Evolutionary conservation across 129 eudicot genomes (phyloP).

Genomic region (Mikania micrantha): DNA sequence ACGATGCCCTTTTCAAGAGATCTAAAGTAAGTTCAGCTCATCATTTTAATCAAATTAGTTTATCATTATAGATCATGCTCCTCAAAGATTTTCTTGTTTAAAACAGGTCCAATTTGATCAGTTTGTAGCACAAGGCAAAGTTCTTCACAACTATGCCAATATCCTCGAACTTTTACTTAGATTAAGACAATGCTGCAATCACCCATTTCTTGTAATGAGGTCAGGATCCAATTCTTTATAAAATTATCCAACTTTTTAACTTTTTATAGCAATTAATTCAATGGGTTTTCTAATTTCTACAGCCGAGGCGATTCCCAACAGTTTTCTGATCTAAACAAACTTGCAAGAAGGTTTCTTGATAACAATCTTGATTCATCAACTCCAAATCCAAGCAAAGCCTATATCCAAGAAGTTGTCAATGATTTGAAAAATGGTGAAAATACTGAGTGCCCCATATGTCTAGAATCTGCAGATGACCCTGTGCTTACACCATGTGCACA

Average conservation of each 20-base stretch:
- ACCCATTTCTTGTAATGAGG: constrained; percentile 92
- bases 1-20: constrained; percentile 78
- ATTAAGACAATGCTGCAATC: constrained; percentile 87
- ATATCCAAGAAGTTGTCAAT: constrained; percentile 74
- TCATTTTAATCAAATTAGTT: not conserved
- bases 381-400: constrained; percentile 57
- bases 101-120: constrained; percentile 83
- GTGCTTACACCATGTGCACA: constrained; percentile 86
- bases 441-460: constrained; percentile 79
- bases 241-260: not conserved
- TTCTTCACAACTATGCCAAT: constrained; percentile 85
- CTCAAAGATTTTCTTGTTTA: not conserved
- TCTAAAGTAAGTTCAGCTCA: constrained; percentile 50
- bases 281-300: constrained; percentile 1
- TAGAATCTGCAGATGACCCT: constrained; percentile 87
- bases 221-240: not conserved
- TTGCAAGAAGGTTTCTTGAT: constrained; percentile 52
- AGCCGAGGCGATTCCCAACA: constrained; percentile 61
- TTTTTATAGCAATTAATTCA: not conserved
- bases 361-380: constrained; percentile 32
- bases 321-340: constrained; percentile 57
- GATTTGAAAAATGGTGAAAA: constrained; percentile 53
- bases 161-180: constrained; percentile 82
- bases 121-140: constrained; percentile 90
- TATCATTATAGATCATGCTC: not conserved